phyloP scores from a whole-genome alignment of 768 basidiomycete species.

The Tylopilus vinaceipallidus region DNA sequence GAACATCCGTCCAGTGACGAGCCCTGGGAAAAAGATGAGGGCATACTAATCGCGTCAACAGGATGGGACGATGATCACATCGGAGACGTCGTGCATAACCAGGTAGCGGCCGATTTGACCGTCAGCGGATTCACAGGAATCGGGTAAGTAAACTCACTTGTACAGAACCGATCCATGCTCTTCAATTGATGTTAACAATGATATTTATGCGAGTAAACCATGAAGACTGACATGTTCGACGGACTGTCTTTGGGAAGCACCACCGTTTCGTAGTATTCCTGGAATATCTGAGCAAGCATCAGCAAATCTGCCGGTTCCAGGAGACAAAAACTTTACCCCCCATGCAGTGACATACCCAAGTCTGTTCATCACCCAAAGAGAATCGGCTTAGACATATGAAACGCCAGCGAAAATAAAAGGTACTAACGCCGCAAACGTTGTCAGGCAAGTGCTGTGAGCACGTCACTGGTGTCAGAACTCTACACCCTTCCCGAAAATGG shows the following conservation, averaged over 20 bases:
- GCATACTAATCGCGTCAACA: conserved; percentile 45
- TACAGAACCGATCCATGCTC: conserved; percentile 79
- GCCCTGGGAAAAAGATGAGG: conserved; percentile 58
- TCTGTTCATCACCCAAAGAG: conserved; percentile 23
- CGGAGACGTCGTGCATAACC: too few species aligned
- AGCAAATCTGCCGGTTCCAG: background rate
- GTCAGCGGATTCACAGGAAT: background rate
- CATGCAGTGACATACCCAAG: conserved; percentile 74
- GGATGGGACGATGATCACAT: background rate
- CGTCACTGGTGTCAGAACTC: background rate
- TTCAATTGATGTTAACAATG: conserved; percentile 28
- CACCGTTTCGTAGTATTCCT: conserved; percentile 63
- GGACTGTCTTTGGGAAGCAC: conserved; percentile 48
- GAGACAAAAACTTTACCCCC: conserved; percentile 47
- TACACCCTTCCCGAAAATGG: background rate
- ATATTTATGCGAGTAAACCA: background rate
- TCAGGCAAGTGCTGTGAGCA: conserved; percentile 16
- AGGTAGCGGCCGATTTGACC: background rate
- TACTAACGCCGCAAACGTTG: conserved; percentile 41
- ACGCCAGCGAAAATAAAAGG: background rate
- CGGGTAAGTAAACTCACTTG: conserved; percentile 43
- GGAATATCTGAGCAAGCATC: conserved; percentile 52
- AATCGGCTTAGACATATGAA: background rate
- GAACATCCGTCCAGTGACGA: conserved; percentile 67
- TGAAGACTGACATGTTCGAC: conserved; percentile 56